A percentile compares a stretch with the other conserved stretches of the same genome.
phyloP scores from a whole-genome alignment of 108 stramenopile genomes.

The Aurantiochytrium sp. region DNA sequence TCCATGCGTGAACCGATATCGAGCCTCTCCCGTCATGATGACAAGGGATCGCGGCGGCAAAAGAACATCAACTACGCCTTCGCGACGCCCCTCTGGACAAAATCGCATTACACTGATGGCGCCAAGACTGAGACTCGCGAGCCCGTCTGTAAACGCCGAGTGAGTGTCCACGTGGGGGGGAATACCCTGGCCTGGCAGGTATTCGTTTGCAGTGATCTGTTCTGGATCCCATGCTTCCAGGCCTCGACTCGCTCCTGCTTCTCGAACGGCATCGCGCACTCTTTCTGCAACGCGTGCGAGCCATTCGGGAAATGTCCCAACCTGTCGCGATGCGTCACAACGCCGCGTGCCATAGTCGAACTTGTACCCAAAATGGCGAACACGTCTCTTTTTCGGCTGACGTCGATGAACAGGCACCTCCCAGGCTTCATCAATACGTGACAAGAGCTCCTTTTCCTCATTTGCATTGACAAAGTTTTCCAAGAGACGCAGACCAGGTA shows the following conservation, averaged over 20 bases:
- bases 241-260: not conserved
- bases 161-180: slow-evolving; percentile 5
- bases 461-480: not conserved
- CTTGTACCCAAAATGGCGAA: not conserved
- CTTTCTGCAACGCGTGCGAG: not conserved
- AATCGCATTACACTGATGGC: not conserved
- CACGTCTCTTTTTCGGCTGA: not conserved
- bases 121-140: not conserved
- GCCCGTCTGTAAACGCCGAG: not conserved
- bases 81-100: not conserved
- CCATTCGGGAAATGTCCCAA: not conserved
- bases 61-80: not conserved
- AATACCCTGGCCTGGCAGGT: slow-evolving; percentile 2
- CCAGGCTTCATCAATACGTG: not conserved
- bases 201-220: not conserved
- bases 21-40: not conserved
- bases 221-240: not conserved
- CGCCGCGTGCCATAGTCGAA: slow-evolving; percentile 6
- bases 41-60: not conserved
- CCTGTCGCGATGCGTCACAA: not conserved
- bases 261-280: not conserved
- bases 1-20: not conserved
- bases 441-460: not conserved
- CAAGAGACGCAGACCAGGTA: not conserved
- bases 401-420: not conserved